Evolutionary conservation across 306 rosid species (phyloP).

Genomic region (Vicia villosa): DNA sequence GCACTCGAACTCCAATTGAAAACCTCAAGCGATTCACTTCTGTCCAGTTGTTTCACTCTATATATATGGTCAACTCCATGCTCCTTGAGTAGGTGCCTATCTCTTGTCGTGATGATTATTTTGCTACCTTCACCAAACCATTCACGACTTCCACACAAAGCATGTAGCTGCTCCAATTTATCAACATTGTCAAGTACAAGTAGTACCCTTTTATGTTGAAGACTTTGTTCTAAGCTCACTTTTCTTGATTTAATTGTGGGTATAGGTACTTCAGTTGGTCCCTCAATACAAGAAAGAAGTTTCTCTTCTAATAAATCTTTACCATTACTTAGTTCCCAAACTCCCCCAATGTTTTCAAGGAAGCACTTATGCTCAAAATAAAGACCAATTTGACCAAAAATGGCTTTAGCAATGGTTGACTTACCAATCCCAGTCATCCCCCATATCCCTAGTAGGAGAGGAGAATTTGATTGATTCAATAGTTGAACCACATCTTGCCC

Average conservation of each 20-base stretch:
- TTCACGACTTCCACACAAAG: too few relatives aligned
- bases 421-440: conserved; percentile 31
- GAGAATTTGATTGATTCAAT: not conserved
- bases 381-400: not conserved
- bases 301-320: not conserved
- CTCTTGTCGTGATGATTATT: conserved; percentile 30
- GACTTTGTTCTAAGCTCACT: too few relatives aligned
- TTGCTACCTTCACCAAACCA: too few relatives aligned
- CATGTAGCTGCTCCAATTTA: too few relatives aligned
- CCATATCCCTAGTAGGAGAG: conserved; percentile 18
- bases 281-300: not conserved
- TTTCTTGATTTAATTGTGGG: not conserved
- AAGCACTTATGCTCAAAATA: not conserved
- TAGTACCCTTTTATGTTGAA: too few relatives aligned
- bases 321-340: not conserved
- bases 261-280: not conserved
- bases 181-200: too few relatives aligned
- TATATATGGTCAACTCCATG: not conserved
- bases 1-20: conserved; percentile 11
- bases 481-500: not conserved
- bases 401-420: not conserved
- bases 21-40: not conserved
- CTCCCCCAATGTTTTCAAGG: not conserved
- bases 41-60: not conserved
- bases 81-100: not conserved